Percentiles rank a stretch among this genome's conserved stretches.
phyloP scores from a whole-genome alignment of 2,329 filamentous ascomycete genomes.

The Trichophaea hybrida region DNA sequence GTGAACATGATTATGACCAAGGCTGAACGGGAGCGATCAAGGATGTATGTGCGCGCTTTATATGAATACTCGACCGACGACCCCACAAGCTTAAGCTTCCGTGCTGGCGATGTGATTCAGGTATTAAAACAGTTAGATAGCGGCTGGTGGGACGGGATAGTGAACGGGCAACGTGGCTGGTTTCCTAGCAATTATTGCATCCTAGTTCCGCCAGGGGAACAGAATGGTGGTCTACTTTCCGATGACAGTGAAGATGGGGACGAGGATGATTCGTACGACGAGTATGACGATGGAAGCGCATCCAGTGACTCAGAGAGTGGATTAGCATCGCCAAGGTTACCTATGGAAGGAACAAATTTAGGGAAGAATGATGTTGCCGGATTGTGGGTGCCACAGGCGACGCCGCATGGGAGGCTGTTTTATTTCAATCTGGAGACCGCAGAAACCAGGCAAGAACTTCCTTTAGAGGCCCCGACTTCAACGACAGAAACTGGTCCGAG shows the following conservation, averaged over 20 bases:
- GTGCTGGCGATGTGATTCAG: slow-evolving; percentile 92
- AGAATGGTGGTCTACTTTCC: slow-evolving; percentile 43
- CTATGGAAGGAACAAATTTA: slow-evolving; percentile 50
- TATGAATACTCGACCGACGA: slow-evolving; percentile 99
- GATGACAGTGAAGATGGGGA: slow-evolving; percentile 52
- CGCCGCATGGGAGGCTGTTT: slow-evolving; percentile 78
- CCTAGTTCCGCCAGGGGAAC: slow-evolving; percentile 62
- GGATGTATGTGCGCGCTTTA: slow-evolving; percentile 84
- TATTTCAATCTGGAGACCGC: slow-evolving; percentile 98
- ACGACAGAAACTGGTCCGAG: slow-evolving; percentile 69
- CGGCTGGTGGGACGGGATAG: slow-evolving; percentile 98
- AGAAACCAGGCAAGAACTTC: slow-evolving; percentile 85
- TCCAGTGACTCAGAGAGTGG: slow-evolving; percentile 34
- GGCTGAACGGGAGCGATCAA: slow-evolving; percentile 39
- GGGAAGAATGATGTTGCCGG: slow-evolving; percentile 64
- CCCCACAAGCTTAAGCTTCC: slow-evolving; percentile 89
- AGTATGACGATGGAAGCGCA: slow-evolving; percentile 53
- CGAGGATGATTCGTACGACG: slow-evolving; percentile 51
- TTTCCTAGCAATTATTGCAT: slow-evolving; percentile 99
- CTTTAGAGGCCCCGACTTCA: slow-evolving; percentile 75
- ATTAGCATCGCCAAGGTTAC: slow-evolving; percentile 37
- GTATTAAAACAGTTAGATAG: slow-evolving; percentile 96
- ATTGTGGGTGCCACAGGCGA: slow-evolving; percentile 97
- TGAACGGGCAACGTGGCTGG: slow-evolving; percentile 93
- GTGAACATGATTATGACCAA: slow-evolving; percentile 34